Base-by-base conservation (phyloP, 164 flowering plant species). In the Dillenia suffruticosa region DNA sequence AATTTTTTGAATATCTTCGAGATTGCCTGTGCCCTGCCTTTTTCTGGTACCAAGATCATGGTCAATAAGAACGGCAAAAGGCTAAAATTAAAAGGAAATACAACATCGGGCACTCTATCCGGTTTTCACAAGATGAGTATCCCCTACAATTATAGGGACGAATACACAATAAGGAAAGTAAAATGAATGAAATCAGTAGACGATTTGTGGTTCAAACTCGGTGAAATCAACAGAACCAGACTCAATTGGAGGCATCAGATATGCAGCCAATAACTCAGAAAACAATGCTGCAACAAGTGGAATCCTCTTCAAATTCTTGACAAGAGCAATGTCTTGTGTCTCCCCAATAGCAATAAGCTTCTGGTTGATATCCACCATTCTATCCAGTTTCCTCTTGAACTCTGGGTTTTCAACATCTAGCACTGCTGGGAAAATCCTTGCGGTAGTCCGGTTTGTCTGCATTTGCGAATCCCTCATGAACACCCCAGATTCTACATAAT, bases 391-490 rank as follows among this genome's bases (percentile, higher is more conserved):
- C 76, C 89, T 81, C 84, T 89, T 90, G 84, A 93, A 93, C 70
- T 93, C 98, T 6, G 97, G 97, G 79, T 93, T 93, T 86, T 90
- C 98, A 44, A 93, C 98, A 47, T 93, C 97, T 46, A 74, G 72
- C 57, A 94, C 98, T 5, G 98, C 98, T 9, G 97, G 97, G 83
- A 94, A 94, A 16, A 94, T 87, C 74, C 98, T 81, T 0, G 98
- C 98, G 2, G 98, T 89, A 0, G 98, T 93, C 62, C 97, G 87
- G 77, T 93, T 93, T 15, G 98, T 93, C 98, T 93, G 88, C 75
- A 68, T 48, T 44, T 52, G 11, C n/a, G 46, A 46, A 49, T 6
- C 12, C 46, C 49, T 40, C 26, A 44, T 12, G 22, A n/a, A 52
- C 17, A 62, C 19, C 9, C 2, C 43, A 14, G 19, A 19, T 59